Evolutionary conservation across 768 basidiomycete species (phyloP), one percentile per base, ranked within the genome.

Genomic region (Coprinellus micaceus): DNA sequence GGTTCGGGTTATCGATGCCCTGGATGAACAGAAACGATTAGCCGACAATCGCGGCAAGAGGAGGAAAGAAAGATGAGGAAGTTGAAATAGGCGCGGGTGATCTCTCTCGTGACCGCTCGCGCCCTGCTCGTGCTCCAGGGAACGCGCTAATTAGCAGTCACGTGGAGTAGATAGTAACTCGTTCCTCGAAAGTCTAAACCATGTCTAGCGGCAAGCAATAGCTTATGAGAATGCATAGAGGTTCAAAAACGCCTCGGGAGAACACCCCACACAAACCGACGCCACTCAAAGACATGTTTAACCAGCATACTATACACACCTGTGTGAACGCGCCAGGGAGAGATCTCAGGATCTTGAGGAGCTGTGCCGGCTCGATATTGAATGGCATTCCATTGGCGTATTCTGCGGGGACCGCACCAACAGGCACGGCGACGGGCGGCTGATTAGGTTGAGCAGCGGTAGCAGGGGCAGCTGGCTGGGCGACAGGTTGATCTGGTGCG

Each of bases 291-390:
- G n/a, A n/a, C 28, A 53, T 2, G 44, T 26, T n/a, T 41, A 1
- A 53, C 29, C 29, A 52, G 22, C 19, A 52, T 11, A 54, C 43
- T 19, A 67, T 52, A 67, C 68, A 71, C 74, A 84, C 84, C 77
- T 85, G 84, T 61, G 69, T 76, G 49, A 84, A 80, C 25, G 84
- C 72, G 52, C 71, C 70, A 4, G 84, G 81, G 28, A 85, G 63
- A 46, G 77, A 77, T 53, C 84, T 82, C 22, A 89, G 69, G 28
- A 89, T 67, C 48, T 70, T 79, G 69, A 83, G 74, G 53, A 89
- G 75, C 68, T 88, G 86, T 29, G 74, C 73, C 21, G 78, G 74
- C 64, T 84, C 81, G 47, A 86, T 69, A 10, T 70, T 68, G 4
- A 59, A 61, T 48, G 70, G 60, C 30, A 64, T 67, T 49, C 71